Evolutionary conservation across 768 basidiomycete genomes (phyloP).

Genomic region (Boletus vermiculosoides): DNA sequence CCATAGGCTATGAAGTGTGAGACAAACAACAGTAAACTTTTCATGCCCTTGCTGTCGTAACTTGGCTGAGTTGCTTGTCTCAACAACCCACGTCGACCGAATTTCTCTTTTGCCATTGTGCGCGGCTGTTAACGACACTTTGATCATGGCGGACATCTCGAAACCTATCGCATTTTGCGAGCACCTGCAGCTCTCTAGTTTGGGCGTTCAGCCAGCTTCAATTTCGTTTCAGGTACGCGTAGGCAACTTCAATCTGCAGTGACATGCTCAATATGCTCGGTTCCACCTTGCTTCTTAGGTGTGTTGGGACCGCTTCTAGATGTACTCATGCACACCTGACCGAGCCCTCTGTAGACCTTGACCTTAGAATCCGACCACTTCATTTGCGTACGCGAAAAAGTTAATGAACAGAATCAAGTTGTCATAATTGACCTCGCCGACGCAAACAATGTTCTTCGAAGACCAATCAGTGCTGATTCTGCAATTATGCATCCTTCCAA

Average conservation of each 20-base stretch:
- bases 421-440: slow-evolving; percentile 98
- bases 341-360: slow-evolving; percentile 57
- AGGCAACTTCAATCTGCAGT: slow-evolving; percentile 25
- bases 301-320: slow-evolving; percentile 4
- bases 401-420: slow-evolving; percentile 94
- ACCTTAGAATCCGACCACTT: slow-evolving; percentile 98
- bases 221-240: slow-evolving; percentile 90
- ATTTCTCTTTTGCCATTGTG: slow-evolving; percentile 14
- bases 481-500: slow-evolving; percentile 98
- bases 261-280: slow-evolving; percentile 18
- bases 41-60: slow-evolving; percentile 15
- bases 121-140: slow-evolving; percentile 20
- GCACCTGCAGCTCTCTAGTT: slow-evolving; percentile 90
- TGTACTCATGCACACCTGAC: slow-evolving; percentile 1
- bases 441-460: slow-evolving; percentile 93
- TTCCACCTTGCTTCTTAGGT: slow-evolving; percentile 17
- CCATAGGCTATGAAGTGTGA: slow-evolving; percentile 12
- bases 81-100: slow-evolving; percentile 25
- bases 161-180: slow-evolving; percentile 90
- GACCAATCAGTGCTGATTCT: slow-evolving; percentile 97
- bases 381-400: slow-evolving; percentile 96
- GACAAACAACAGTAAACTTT: slow-evolving; percentile 36
- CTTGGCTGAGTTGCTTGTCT: slow-evolving; percentile 12
- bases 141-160: slow-evolving; percentile 30
- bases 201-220: slow-evolving; percentile 94